Base-by-base conservation (phyloP, 1,284 basidiomycete species). In the Austroboletus niveus region DNA sequence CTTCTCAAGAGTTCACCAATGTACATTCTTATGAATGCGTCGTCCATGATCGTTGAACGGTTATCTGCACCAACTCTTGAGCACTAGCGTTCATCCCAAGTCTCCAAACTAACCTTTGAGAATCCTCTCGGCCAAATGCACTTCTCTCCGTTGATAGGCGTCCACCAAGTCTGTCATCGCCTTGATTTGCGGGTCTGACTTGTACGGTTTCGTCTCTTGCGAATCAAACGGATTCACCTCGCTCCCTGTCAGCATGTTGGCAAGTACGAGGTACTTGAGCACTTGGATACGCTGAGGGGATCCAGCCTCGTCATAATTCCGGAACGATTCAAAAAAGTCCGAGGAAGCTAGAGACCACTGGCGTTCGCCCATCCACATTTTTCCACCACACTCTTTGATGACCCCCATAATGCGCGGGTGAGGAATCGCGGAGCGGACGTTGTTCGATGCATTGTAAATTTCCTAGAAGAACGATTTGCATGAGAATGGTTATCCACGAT, bases 351-450 rank as follows among this genome's bases (percentile, higher is more conserved):
- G 86, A 54, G 90, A 89, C 95, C 96, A 99, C 73, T 97, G 89
- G 90, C 95, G 91, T 77, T 99, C 97, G 52, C 92, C 93, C 97
- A 99, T 99, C 93, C 97, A 98, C 97, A 99, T 99, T 75, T 99
- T 99, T 8, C 97, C 97, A 12, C 97, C 97, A 60, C 96, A 98
- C 71, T 99, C 97, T 65, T 95, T 93, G 72, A 99, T 99, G 49
- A 98, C 92, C 48, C 96, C 97, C 89, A 98, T 94, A 65, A 99
- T 98, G 27, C 94, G 85, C 8, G 97, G 97, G 73, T 99, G 97
- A 10, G 96, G 95, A 54, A 99, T 98, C 8, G 97, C 97, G 32
- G 94, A 96, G 49, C 92, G 89, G 51, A 99, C 93, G 49, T 86
- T 83, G 59, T 92, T 89, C 2, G 94, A 90, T 6, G 95, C 94